A percentile compares a stretch with the other conserved stretches of the same genome.
These are phyloP conservation scores for Fusarium sp. DNA, from an alignment of 2,329 filamentous ascomycete species.

Conservation along the genomic window DNA sequence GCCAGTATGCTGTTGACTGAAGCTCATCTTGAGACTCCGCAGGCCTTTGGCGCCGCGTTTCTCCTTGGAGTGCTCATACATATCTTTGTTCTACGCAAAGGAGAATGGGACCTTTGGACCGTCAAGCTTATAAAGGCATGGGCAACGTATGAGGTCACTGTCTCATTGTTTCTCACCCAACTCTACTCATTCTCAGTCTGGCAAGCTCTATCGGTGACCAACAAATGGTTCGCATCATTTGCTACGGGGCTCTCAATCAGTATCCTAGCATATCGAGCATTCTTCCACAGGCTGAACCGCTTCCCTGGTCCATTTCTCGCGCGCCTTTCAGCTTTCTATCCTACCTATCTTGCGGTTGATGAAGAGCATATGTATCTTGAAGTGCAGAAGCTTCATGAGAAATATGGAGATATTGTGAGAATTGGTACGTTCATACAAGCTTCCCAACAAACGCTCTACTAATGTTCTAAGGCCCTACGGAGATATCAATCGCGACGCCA, in stretches of 20 bases:
- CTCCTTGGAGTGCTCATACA: not conserved
- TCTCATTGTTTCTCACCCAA: not conserved
- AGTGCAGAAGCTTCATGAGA: constrained; percentile 12
- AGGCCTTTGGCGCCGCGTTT: not conserved
- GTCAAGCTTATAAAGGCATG: not conserved
- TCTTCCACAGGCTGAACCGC: constrained; percentile 17
- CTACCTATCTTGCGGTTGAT: not conserved
- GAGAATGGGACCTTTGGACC: constrained; percentile 22
- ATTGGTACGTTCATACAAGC: not conserved
- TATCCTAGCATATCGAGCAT: constrained; percentile 4
- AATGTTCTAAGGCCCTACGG: not conserved
- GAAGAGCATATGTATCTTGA: constrained; percentile 16
- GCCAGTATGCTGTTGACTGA: not conserved
- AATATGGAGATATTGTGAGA: constrained; percentile 29
- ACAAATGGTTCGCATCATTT: not conserved
- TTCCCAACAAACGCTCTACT: accelerated
- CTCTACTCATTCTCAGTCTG: not conserved
- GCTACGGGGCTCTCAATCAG: not conserved
- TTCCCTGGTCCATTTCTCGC: constrained; percentile 30
- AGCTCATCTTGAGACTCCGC: not conserved
- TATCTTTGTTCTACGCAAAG: not conserved
- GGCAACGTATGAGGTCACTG: not conserved
- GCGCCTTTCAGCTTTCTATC: constrained; percentile 5
- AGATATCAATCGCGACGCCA: constrained; percentile 24
- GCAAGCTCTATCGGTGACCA: not conserved